Evolutionary conservation across 2,329 filamentous ascomycete species (phyloP).

Genomic region (Sclerotinia glacialis): DNA sequence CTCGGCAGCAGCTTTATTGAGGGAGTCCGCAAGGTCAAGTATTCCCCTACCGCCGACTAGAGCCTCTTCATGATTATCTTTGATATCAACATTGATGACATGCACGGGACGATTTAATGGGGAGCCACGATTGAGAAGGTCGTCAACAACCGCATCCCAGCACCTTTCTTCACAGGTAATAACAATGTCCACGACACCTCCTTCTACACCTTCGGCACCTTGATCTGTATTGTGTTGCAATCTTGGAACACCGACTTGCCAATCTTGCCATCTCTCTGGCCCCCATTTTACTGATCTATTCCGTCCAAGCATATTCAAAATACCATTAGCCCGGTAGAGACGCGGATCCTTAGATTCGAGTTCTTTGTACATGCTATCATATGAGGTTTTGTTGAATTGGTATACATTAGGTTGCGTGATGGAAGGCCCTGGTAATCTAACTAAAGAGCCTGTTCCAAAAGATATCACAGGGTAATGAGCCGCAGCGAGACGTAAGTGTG

Average conservation of each 20-base stretch:
- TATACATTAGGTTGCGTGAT: conserved; percentile 96
- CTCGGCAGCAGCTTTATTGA: conserved; percentile 77
- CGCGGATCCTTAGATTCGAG: conserved; percentile 80
- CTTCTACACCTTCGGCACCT: conserved; percentile 78
- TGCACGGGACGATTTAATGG: conserved; percentile 91
- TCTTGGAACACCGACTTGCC: conserved; percentile 82
- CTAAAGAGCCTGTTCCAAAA: conserved; percentile 92
- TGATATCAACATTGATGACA: conserved; percentile 97
- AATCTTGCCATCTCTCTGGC: conserved; percentile 97
- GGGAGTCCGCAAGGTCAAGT: conserved; percentile 78
- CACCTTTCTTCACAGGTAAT: conserved; percentile 97
- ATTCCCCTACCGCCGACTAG: conserved; percentile 87
- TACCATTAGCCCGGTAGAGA: conserved; percentile 86
- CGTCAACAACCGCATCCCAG: conserved; percentile 96
- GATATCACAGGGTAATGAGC: conserved; percentile 94
- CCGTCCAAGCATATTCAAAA: conserved; percentile 92
- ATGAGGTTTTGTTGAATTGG: conserved; percentile 95
- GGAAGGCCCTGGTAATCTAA: conserved; percentile 85
- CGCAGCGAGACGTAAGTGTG: conserved; percentile 86
- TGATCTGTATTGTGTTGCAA: conserved; percentile 72
- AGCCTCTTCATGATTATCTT: conserved; percentile 96
- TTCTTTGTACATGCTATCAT: conserved; percentile 91
- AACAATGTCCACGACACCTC: conserved; percentile 86
- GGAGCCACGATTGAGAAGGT: conserved; percentile 79
- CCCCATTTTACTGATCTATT: conserved; percentile 93